phyloP scores from a whole-genome alignment of 352 stramenopile genomes.

The Albugo laibachii region DNA sequence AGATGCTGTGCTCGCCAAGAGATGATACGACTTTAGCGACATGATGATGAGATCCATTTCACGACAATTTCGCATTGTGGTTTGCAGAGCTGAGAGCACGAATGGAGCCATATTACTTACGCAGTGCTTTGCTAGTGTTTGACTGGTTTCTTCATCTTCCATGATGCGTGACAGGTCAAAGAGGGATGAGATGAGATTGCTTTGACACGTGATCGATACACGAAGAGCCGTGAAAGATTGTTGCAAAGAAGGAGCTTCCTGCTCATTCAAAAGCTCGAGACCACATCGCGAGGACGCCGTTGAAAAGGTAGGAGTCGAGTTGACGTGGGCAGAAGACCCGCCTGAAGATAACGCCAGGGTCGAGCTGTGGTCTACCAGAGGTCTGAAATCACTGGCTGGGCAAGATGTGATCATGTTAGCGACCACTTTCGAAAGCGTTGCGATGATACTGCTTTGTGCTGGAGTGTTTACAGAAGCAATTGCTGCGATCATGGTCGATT shows the following conservation, averaged over 20 bases:
- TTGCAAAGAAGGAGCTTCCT: conserved; percentile 52
- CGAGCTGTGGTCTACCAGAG: conserved; percentile 2
- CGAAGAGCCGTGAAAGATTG: conserved; percentile 67
- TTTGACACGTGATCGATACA: conserved; percentile 46
- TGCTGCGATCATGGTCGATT: conserved; percentile 43
- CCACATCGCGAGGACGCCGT: conserved; percentile 18
- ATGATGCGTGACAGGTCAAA: conserved; percentile 36
- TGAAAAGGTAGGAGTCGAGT: background rate
- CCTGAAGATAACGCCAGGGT: background rate
- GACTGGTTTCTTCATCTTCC: conserved; percentile 7
- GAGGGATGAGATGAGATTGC: conserved; percentile 48
- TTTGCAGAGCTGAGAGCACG: conserved; percentile 51
- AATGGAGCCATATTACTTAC: conserved; percentile 43
- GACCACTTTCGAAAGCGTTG: conserved; percentile 34
- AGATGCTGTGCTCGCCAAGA: conserved; percentile 55
- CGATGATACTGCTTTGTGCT: conserved; percentile 29
- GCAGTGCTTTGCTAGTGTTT: conserved; percentile 29
- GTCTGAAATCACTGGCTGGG: conserved; percentile 42
- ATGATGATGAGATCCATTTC: conserved; percentile 68
- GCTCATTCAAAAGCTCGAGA: conserved; percentile 65
- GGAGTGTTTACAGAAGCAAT: conserved; percentile 16
- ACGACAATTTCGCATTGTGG: conserved; percentile 56
- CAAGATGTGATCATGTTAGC: conserved; percentile 68
- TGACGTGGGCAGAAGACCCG: background rate
- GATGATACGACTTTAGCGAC: conserved; percentile 69